These are phyloP conservation scores for Sarcodon sp. DNA, from an alignment of 768 basidiomycete species.

Conservation along the genomic window DNA sequence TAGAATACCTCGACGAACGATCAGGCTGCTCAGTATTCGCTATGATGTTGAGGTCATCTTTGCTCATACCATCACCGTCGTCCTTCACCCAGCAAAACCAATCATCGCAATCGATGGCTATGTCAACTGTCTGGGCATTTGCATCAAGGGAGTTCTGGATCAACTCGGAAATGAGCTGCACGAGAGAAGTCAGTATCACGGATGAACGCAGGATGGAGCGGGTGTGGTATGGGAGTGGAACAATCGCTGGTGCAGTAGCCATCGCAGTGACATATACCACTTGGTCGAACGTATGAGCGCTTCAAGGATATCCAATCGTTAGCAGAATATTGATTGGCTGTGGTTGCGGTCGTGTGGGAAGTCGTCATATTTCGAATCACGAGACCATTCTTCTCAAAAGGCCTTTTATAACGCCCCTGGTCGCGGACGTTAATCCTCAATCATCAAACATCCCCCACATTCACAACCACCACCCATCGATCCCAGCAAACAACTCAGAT, in stretches of 20 bases:
- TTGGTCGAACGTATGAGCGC: too few species aligned
- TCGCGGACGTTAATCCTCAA: neutral
- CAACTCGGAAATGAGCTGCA: constrained; percentile 74
- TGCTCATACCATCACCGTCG: constrained; percentile 67
- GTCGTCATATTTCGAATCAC: too few species aligned
- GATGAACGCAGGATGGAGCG: constrained; percentile 68
- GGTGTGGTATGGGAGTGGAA: constrained; percentile 42
- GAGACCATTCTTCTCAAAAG: too few species aligned
- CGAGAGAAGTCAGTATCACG: constrained; percentile 71
- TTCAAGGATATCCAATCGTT: too few species aligned
- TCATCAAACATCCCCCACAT: constrained; percentile 3
- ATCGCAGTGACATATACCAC: too few species aligned
- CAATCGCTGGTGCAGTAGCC: constrained; percentile 3
- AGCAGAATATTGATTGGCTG: too few species aligned
- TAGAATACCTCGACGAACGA: neutral
- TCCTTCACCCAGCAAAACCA: constrained; percentile 85
- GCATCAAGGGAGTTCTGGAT: constrained; percentile 89
- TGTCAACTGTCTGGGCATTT: constrained; percentile 48
- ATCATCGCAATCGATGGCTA: constrained; percentile 60
- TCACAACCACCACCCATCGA: neutral
- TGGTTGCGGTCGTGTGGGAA: too few species aligned
- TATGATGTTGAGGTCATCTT: constrained; percentile 41
- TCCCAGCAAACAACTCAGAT: too few species aligned
- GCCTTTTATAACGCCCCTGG: too few species aligned
- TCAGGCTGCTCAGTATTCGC: constrained; percentile 36